phyloP scores from a whole-genome alignment of 129 eudicot genomes.

The Centrapalus pauciflorus region DNA sequence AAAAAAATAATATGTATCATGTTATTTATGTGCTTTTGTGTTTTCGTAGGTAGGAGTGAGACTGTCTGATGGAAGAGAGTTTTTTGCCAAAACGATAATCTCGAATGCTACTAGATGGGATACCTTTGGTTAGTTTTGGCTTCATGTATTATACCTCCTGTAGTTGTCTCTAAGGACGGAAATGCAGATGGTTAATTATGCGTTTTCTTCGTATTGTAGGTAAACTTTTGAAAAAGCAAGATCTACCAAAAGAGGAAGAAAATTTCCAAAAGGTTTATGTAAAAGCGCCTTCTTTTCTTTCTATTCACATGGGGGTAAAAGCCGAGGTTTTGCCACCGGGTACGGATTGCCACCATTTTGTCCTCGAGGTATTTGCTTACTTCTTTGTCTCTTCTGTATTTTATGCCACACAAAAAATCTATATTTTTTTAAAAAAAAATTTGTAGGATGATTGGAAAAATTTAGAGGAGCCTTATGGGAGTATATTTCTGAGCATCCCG shows the following conservation, averaged over 20 bases:
- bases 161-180: not conserved
- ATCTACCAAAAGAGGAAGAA: conserved; percentile 90
- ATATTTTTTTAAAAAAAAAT: not conserved
- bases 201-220: conserved; percentile 37
- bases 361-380: conserved; percentile 67
- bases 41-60: conserved; percentile 76
- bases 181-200: not conserved
- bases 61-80: conserved; percentile 79
- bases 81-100: conserved; percentile 83
- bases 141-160: conserved; percentile 10
- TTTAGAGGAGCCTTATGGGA: conserved; percentile 84
- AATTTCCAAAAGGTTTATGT: conserved; percentile 81
- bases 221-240: conserved; percentile 74
- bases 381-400: not conserved
- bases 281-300: conserved; percentile 96
- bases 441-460: conserved; percentile 76
- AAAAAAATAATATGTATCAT: too few relatives aligned
- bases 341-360: conserved; percentile 97
- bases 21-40: not conserved
- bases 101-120: conserved; percentile 99
- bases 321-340: conserved; percentile 85
- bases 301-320: conserved; percentile 94
- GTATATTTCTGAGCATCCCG: conserved; percentile 98
- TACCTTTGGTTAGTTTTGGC: conserved; percentile 72
- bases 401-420: not conserved